These are phyloP conservation scores for Lipomyces yamanashiensis DNA, from an alignment of 805 yeast species.

Conservation along the genomic window DNA sequence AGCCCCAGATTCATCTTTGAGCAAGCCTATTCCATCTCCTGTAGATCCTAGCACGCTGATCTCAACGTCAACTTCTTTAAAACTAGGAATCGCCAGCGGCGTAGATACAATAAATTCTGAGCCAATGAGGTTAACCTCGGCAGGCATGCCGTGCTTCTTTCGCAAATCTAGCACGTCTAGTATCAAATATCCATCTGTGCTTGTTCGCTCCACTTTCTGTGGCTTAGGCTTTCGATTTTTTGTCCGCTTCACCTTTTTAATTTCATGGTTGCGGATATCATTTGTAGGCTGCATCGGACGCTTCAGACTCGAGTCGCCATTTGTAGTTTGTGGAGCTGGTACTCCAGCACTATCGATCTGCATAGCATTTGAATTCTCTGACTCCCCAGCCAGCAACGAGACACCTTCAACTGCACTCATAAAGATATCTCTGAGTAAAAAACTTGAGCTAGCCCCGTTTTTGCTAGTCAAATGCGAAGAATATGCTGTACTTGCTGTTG, in stretches of 20 bases:
- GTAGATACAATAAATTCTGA: constrained; percentile 63
- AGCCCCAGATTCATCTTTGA: constrained; percentile 60
- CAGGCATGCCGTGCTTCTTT: constrained; percentile 46
- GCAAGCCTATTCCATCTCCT: constrained; percentile 85
- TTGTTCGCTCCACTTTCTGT: constrained; percentile 63
- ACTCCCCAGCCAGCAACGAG: too few species aligned
- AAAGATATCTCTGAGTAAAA: too few species aligned
- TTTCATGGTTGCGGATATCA: background rate
- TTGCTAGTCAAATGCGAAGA: background rate
- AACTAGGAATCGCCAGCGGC: constrained; percentile 22
- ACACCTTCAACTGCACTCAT: background rate
- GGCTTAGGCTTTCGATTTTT: constrained; percentile 50
- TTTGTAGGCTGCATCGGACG: background rate
- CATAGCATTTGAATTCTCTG: background rate
- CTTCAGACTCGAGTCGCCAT: background rate
- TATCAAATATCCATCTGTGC: constrained; percentile 79
- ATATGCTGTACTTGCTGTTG: background rate
- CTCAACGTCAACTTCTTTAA: constrained; percentile 62
- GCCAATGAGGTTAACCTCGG: constrained; percentile 50
- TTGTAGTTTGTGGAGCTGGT: background rate
- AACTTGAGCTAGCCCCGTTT: background rate
- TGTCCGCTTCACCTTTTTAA: constrained; percentile 4
- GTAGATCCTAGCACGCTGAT: constrained; percentile 68
- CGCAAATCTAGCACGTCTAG: constrained; percentile 70
- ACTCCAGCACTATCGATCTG: background rate